Percentiles rank a stretch among this genome's conserved stretches.
These are phyloP conservation scores for Parathielavia appendiculata DNA, from an alignment of 495 filamentous ascomycete genomes.

Conservation along the genomic window DNA sequence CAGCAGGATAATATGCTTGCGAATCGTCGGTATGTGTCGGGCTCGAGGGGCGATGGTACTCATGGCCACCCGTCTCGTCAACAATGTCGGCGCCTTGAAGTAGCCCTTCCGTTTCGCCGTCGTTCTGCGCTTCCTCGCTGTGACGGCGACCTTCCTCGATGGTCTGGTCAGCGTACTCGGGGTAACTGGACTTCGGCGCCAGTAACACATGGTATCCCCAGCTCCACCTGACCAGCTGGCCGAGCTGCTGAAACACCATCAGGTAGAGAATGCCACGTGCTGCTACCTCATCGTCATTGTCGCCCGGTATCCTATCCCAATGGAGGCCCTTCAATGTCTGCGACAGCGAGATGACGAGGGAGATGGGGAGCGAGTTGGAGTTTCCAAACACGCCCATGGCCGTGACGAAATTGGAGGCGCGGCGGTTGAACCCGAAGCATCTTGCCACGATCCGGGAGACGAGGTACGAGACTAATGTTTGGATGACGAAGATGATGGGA, in stretches of 20 bases:
- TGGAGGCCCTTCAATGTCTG: constrained; percentile 87
- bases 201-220: constrained; percentile 95
- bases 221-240: constrained; percentile 92
- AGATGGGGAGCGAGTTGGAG: constrained; percentile 96
- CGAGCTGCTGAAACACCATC: constrained; percentile 95
- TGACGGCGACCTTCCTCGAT: constrained; percentile 67
- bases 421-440: constrained; percentile 73
- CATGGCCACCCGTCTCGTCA: constrained; percentile 24
- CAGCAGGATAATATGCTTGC: constrained; percentile 42
- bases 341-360: constrained; percentile 87
- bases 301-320: constrained; percentile 83
- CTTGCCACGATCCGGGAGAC: constrained; percentile 65
- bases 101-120: constrained; percentile 26
- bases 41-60: constrained; percentile 15
- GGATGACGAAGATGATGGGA: constrained; percentile 83
- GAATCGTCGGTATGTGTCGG: constrained; percentile 36
- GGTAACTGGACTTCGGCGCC: constrained; percentile 69
- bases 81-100: constrained; percentile 29
- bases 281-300: constrained; percentile 92
- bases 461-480: constrained; percentile 76
- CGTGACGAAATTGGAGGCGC: constrained; percentile 85
- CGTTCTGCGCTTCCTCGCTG: constrained; percentile 48
- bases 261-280: constrained; percentile 93
- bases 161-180: constrained; percentile 50
- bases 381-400: constrained; percentile 99